A percentile compares a stretch with the other conserved stretches of the same genome.
These are phyloP conservation scores for Curvularia verruculosa DNA, from an alignment of 2,329 filamentous ascomycete species.

Conservation along the genomic window DNA sequence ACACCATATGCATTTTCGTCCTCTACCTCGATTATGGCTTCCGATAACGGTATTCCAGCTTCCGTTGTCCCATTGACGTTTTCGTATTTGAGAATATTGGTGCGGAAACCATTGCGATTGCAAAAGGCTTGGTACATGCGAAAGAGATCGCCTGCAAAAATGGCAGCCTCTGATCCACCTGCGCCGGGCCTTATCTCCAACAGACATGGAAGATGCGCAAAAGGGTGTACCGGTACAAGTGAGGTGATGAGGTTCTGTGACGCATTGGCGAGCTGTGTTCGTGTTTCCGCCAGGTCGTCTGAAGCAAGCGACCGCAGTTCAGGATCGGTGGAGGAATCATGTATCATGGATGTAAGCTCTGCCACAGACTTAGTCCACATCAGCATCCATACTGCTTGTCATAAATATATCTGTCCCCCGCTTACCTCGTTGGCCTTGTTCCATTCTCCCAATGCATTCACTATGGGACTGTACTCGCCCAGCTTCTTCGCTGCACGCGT, in stretches of 20 bases:
- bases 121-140: conserved; percentile 90
- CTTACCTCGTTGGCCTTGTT: conserved; percentile 63
- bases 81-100: conserved; percentile 79
- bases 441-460: conserved; percentile 62
- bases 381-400: conserved; percentile 18
- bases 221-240: conserved; percentile 86
- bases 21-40: conserved; percentile 85
- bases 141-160: conserved; percentile 86
- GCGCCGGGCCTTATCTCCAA: conserved; percentile 91
- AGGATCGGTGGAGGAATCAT: conserved; percentile 66
- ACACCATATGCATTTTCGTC: conserved; percentile 78
- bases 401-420: conserved; percentile 1
- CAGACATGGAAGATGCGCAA: conserved; percentile 86
- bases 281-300: conserved; percentile 74
- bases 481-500: conserved; percentile 62
- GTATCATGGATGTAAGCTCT: conserved; percentile 78
- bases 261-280: conserved; percentile 65
- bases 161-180: conserved; percentile 86
- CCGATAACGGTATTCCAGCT: conserved; percentile 73
- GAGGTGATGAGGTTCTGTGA: conserved; percentile 73
- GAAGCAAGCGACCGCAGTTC: conserved; percentile 65
- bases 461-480: conserved; percentile 61
- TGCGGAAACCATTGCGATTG: conserved; percentile 68
- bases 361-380: conserved; percentile 54
- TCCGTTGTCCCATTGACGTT: conserved; percentile 67